Percentiles rank a stretch among this genome's conserved stretches.
These are phyloP conservation scores for Fusarium sp. DNA, from an alignment of 2,329 filamentous ascomycete genomes.

Conservation along the genomic window DNA sequence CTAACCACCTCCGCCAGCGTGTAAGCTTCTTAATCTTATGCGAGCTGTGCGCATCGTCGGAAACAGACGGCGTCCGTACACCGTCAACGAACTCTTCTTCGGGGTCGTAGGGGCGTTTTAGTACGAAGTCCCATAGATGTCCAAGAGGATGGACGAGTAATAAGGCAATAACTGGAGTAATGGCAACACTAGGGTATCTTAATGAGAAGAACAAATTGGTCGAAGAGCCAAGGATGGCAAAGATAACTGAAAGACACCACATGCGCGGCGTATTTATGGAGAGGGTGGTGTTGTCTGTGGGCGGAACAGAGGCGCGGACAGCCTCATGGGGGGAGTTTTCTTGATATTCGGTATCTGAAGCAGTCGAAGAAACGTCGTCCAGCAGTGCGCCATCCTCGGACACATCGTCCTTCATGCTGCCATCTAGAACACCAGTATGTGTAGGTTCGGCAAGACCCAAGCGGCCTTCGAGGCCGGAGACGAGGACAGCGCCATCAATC, in stretches of 20 bases:
- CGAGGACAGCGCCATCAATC: constrained; percentile 66
- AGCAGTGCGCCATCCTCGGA: constrained; percentile 55
- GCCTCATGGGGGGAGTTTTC: constrained; percentile 84
- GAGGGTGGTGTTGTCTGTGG: constrained; percentile 81
- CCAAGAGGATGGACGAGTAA: constrained; percentile 88
- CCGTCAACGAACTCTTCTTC: constrained; percentile 67
- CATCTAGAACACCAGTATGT: constrained; percentile 61
- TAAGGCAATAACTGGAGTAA: constrained; percentile 89
- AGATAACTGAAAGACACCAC: constrained; percentile 86
- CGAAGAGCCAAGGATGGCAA: constrained; percentile 84
- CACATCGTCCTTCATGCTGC: constrained; percentile 58
- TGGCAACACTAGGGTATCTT: constrained; percentile 90
- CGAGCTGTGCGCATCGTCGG: constrained; percentile 35
- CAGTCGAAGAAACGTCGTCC: constrained; percentile 58
- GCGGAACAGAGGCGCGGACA: constrained; percentile 83
- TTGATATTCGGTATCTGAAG: constrained; percentile 65
- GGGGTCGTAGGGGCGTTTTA: constrained; percentile 74
- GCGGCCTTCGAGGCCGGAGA: constrained; percentile 68
- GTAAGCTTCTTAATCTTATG: constrained; percentile 50
- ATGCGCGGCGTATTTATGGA: constrained; percentile 91
- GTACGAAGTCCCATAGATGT: constrained; percentile 80
- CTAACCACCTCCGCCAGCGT: constrained; percentile 78
- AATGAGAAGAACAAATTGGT: constrained; percentile 92
- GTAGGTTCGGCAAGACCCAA: constrained; percentile 66
- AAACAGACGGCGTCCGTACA: constrained; percentile 49